These are phyloP conservation scores for Fusarium sp. DNA, from an alignment of 2,329 filamentous ascomycete genomes.

Conservation along the genomic window DNA sequence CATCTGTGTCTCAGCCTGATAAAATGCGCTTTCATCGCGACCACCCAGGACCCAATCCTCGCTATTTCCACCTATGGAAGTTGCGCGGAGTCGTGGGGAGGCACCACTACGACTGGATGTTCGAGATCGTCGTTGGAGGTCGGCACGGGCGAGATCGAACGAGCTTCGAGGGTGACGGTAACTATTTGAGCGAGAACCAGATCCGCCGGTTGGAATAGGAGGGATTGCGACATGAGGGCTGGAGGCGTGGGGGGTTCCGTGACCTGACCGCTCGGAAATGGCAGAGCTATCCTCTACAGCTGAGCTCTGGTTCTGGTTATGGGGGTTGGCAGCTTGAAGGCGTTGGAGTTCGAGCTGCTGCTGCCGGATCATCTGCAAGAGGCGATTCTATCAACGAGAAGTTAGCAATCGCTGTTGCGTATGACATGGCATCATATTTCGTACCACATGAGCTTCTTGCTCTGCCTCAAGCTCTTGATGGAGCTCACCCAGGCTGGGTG, in stretches of 20 bases:
- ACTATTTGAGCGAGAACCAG: slow-evolving; percentile 60
- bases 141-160: slow-evolving; percentile 65
- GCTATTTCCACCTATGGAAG: slow-evolving; percentile 66
- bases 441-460: slow-evolving; percentile 78
- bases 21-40: slow-evolving; percentile 79
- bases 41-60: slow-evolving; percentile 70
- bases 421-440: slow-evolving; percentile 38
- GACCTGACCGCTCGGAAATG: slow-evolving; percentile 55
- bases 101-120: slow-evolving; percentile 66
- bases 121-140: slow-evolving; percentile 64
- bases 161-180: slow-evolving; percentile 63
- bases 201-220: slow-evolving; percentile 49
- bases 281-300: slow-evolving; percentile 57
- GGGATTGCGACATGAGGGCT: slow-evolving; percentile 45
- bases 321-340: slow-evolving; percentile 58
- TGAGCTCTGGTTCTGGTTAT: slow-evolving; percentile 43
- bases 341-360: slow-evolving; percentile 76
- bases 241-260: slow-evolving; percentile 47
- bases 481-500: slow-evolving; percentile 77
- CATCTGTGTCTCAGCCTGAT: slow-evolving; percentile 83
- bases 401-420: slow-evolving; percentile 15
- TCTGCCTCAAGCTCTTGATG: slow-evolving; percentile 83
- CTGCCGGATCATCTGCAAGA: slow-evolving; percentile 78
- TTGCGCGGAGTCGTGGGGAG: slow-evolving; percentile 64
- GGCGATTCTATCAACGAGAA: slow-evolving; percentile 65